phyloP scores from a whole-genome alignment of 352 stramenopile species.

The Saprolegnia diclina region DNA sequence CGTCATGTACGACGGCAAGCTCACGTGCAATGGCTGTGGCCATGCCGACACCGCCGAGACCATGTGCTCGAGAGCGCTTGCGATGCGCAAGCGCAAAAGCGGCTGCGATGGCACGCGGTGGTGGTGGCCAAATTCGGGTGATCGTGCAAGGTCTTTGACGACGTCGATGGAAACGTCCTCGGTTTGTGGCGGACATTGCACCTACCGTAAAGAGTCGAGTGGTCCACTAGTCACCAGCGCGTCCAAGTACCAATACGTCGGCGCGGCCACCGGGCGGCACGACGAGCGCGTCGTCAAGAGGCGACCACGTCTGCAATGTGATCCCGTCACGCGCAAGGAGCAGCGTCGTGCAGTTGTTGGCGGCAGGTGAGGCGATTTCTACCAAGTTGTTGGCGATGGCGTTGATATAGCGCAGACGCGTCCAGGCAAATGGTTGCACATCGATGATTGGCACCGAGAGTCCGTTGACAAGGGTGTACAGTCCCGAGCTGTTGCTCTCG shows the following conservation, averaged over 20 bases:
- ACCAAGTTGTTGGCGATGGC: conserved; percentile 77
- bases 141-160: conserved; percentile 49
- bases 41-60: conserved; percentile 37
- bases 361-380: conserved; percentile 42
- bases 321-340: conserved; percentile 69
- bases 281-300: conserved; percentile 44
- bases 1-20: conserved; percentile 55
- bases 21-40: conserved; percentile 12
- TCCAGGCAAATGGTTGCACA: conserved; percentile 47
- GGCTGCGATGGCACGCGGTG: conserved; percentile 64
- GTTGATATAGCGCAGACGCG: conserved; percentile 65
- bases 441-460: conserved; percentile 59
- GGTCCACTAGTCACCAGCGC: background rate
- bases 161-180: conserved; percentile 43
- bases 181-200: conserved; percentile 29
- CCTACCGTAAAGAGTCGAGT: conserved; percentile 33
- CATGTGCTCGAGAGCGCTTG: conserved; percentile 28
- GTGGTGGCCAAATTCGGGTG: conserved; percentile 54
- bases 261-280: conserved; percentile 58
- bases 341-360: conserved; percentile 40
- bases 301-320: conserved; percentile 42
- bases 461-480: conserved; percentile 68
- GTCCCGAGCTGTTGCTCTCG: conserved; percentile 46
- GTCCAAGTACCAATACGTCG: conserved; percentile 52
- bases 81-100: conserved; percentile 49